Conservation (phyloP, 352 stramenopile genomes). For the Elongisporangium undulatum region DNA sequence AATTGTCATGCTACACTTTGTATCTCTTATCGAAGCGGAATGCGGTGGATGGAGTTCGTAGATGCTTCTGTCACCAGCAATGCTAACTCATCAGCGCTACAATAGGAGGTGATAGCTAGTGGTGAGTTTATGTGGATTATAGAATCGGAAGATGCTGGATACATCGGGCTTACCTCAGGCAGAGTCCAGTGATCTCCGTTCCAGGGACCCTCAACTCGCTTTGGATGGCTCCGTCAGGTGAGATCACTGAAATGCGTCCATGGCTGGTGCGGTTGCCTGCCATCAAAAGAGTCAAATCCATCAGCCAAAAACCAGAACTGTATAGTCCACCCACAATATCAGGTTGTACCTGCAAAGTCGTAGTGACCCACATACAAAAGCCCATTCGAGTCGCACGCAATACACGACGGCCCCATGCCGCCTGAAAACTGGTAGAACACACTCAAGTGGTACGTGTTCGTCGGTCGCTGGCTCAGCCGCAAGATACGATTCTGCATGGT, state of each 20-base stretch:
- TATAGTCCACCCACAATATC: neutral
- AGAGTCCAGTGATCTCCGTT: constrained; percentile 72
- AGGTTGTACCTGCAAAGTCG: constrained; percentile 67
- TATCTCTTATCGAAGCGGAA: constrained; percentile 22
- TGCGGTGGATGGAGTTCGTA: constrained; percentile 58
- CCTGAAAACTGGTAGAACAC: constrained; percentile 85
- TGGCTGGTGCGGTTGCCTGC: constrained; percentile 24
- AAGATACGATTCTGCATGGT: constrained; percentile 81
- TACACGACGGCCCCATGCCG: constrained; percentile 68
- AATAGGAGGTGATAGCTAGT: constrained; percentile 1
- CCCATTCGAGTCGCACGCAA: constrained; percentile 56
- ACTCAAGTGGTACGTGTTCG: constrained; percentile 63
- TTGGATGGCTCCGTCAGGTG: constrained; percentile 35
- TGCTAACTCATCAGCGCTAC: constrained; percentile 43
- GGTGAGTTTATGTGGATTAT: neutral
- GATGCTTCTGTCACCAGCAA: constrained; percentile 77
- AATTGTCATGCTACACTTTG: neutral
- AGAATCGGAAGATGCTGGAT: neutral
- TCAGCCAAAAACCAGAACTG: neutral
- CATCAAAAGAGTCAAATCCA: neutral
- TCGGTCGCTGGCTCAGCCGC: constrained; percentile 54
- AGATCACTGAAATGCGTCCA: constrained; percentile 70
- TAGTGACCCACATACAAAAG: constrained; percentile 80
- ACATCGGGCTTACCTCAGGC: constrained; percentile 40
- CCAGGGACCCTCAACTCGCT: constrained; percentile 53